Conservation (phyloP, 78 protist genomes). For the Dictyostelium capitatum region DNA sequence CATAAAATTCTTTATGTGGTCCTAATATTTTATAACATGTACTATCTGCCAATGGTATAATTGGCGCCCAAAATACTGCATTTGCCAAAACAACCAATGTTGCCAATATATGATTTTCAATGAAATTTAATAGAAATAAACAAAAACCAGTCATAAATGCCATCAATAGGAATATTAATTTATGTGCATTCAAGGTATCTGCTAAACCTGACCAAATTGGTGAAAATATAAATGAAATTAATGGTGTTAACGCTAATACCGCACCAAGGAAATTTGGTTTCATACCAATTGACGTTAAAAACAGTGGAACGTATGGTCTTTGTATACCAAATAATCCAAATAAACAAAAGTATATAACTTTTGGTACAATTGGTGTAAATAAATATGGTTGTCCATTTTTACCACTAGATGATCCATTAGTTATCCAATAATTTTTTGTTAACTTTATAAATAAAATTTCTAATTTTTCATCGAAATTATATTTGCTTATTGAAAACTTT, state of each 20-base stretch:
- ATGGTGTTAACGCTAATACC: constrained; percentile 51
- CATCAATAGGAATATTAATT: neutral
- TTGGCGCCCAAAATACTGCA: constrained; percentile 67
- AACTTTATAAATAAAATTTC: neutral
- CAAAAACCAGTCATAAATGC: neutral
- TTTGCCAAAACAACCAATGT: constrained; percentile 10
- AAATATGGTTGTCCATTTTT: neutral
- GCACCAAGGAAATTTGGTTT: neutral
- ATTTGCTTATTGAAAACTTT: neutral
- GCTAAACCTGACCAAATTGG: constrained; percentile 29
- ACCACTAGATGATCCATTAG: neutral
- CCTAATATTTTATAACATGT: constrained; percentile 57
- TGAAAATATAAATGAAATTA: constrained; percentile 18
- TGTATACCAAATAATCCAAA: constrained; percentile 43
- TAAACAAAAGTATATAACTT: constrained; percentile 38
- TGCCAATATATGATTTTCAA: neutral
- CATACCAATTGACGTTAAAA: neutral
- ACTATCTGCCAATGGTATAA: constrained; percentile 35
- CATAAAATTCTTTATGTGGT: constrained; percentile 8
- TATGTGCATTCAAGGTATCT: constrained; percentile 15
- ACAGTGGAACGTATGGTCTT: constrained; percentile 43
- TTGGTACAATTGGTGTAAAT: constrained; percentile 49
- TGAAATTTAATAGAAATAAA: constrained; percentile 8
- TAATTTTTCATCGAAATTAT: constrained; percentile 7
- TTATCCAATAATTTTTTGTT: neutral